Conservation (phyloP, 2,329 filamentous ascomycete genomes). For the Didymella keratinophila region DNA sequence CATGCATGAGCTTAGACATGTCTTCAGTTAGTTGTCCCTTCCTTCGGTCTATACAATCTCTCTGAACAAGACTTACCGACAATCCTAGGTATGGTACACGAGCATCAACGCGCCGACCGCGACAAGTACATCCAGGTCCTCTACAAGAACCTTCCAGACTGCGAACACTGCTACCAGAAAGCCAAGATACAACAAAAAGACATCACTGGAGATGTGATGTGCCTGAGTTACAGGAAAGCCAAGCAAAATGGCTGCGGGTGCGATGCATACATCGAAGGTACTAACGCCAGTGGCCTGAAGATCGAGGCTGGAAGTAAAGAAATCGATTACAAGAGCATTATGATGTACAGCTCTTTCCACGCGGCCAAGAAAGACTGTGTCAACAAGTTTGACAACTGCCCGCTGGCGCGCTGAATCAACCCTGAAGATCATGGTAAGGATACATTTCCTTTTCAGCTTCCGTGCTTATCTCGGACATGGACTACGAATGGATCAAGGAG, state of each 20-base stretch:
- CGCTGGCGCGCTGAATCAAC: slow-evolving; percentile 5
- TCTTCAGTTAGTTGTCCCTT: neutral
- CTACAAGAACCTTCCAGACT: neutral
- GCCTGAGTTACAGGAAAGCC: slow-evolving; percentile 1
- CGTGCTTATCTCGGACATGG: neutral
- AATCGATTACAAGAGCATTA: slow-evolving; percentile 6
- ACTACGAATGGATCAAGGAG: slow-evolving; percentile 4
- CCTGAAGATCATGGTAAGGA: neutral
- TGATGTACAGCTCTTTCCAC: slow-evolving; percentile 2
- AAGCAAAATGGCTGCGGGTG: neutral
- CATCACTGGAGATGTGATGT: slow-evolving; percentile 1
- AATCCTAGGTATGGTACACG: slow-evolving; percentile 13
- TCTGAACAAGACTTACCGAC: too few relatives aligned
- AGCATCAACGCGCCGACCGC: slow-evolving; percentile 13
- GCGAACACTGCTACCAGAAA: slow-evolving; percentile 3
- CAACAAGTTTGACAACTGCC: slow-evolving; percentile 1
- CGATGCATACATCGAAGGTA: neutral
- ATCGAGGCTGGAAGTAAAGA: neutral
- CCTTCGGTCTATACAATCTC: too few relatives aligned
- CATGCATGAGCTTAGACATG: slow-evolving; percentile 9
- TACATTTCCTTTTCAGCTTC: neutral
- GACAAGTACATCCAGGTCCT: slow-evolving; percentile 16
- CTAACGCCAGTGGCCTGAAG: neutral
- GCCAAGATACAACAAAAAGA: slow-evolving; percentile 5
- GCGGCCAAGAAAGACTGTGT: neutral